Evolutionary conservation across 75 land plant species (phyloP).

Genomic region (Cunninghamia lanceolata): DNA sequence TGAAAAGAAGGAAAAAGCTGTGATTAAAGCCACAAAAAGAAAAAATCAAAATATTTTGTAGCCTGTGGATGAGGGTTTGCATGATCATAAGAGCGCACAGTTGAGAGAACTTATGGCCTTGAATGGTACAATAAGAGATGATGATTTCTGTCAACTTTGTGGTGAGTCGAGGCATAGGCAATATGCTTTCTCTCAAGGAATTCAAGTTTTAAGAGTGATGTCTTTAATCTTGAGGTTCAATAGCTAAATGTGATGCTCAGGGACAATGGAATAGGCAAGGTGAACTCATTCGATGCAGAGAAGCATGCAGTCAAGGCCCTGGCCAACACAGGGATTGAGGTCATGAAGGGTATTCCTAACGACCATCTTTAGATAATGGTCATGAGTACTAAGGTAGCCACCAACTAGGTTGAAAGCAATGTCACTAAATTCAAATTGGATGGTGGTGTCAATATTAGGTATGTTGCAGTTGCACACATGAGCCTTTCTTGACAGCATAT

Average conservation of each 20-base stretch:
- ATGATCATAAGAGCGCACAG: slow-evolving; percentile 30
- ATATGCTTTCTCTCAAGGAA: slow-evolving; percentile 22
- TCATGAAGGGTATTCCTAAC: slow-evolving; percentile 80
- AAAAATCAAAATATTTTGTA: no score
- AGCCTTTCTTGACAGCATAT: no score
- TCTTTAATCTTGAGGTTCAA: no score
- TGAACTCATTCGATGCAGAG: slow-evolving; percentile 73
- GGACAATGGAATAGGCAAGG: slow-evolving; percentile 57
- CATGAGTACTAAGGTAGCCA: slow-evolving; percentile 38
- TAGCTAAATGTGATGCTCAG: no score
- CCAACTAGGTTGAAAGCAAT: slow-evolving; percentile 60
- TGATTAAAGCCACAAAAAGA: no score
- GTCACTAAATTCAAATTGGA: slow-evolving; percentile 35
- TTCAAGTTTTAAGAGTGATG: slow-evolving; percentile 65
- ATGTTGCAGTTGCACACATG: background rate
- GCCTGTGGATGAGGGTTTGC: slow-evolving; percentile 23
- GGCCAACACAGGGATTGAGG: slow-evolving; percentile 45
- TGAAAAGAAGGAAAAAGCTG: no score
- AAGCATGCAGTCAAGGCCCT: slow-evolving; percentile 31
- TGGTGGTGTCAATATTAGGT: slow-evolving; percentile 31
- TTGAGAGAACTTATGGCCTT: slow-evolving; percentile 30
- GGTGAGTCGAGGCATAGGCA: slow-evolving; percentile 26
- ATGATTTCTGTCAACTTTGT: slow-evolving; percentile 18
- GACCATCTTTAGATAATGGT: slow-evolving; percentile 53
- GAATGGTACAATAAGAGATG: slow-evolving; percentile 24